These are phyloP conservation scores for Wallacemonas sp. DNA, from an alignment of 208 protist genomes.

Conservation along the genomic window DNA sequence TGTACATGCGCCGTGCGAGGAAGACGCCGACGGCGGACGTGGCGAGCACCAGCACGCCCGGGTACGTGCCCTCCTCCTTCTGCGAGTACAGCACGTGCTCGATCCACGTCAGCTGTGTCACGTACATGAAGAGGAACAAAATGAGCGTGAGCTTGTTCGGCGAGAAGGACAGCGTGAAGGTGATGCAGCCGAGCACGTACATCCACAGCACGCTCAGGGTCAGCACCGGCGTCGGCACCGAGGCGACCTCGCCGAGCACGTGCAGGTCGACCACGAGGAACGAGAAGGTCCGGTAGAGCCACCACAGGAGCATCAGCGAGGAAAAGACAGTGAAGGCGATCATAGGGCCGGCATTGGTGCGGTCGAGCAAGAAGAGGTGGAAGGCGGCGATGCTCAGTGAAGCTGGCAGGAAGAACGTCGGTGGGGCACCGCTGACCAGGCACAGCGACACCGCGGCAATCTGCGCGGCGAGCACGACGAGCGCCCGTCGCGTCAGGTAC, in stretches of 20 bases:
- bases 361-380: constrained; percentile 82
- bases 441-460: constrained; percentile 48
- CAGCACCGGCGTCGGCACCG: constrained; percentile 64
- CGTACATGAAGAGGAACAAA: constrained; percentile 64
- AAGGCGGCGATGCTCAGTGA: constrained; percentile 63
- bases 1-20: constrained; percentile 57
- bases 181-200: constrained; percentile 82
- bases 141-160: constrained; percentile 48
- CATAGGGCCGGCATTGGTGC: constrained; percentile 60
- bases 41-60: constrained; percentile 61
- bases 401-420: constrained; percentile 52
- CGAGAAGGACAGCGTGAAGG: constrained; percentile 75
- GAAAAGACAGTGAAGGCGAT: constrained; percentile 80
- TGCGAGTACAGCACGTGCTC: constrained; percentile 90
- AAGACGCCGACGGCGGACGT: constrained; percentile 67
- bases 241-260: constrained; percentile 74
- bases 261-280: constrained; percentile 85
- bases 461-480: constrained; percentile 45
- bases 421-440: constrained; percentile 43
- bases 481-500: constrained; percentile 23
- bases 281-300: constrained; percentile 88
- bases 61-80: constrained; percentile 78
- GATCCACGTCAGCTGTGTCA: constrained; percentile 70
- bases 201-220: constrained; percentile 69
- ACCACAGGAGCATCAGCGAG: constrained; percentile 82